phyloP scores from a whole-genome alignment of 2,329 filamentous ascomycete species.

The Coniochaeta hoffmannii region DNA sequence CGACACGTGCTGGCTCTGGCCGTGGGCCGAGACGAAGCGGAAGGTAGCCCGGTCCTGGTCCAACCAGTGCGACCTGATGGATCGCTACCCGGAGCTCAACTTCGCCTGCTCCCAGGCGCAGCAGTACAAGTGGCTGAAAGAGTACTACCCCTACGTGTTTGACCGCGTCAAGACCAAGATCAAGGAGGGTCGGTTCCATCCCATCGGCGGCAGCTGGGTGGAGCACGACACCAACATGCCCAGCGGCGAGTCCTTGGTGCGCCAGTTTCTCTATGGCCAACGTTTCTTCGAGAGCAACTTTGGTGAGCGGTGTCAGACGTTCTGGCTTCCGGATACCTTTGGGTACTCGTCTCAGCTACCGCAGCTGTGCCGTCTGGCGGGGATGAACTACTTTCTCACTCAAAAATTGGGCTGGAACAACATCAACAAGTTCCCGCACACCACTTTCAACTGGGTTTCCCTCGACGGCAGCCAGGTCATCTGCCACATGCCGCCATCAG shows the following conservation, averaged over 20 bases:
- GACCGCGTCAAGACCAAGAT: constrained; percentile 89
- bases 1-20: constrained; percentile 98
- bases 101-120: constrained; percentile 93
- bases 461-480: constrained; percentile 94
- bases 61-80: constrained; percentile 92
- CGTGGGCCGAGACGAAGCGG: constrained; percentile 93
- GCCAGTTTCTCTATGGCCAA: constrained; percentile 94
- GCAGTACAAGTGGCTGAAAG: constrained; percentile 96
- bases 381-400: constrained; percentile 94
- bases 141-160: constrained; percentile 80
- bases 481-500: constrained; percentile 92
- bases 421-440: constrained; percentile 98
- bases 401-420: constrained; percentile 99
- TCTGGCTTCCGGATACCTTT: constrained; percentile 98
- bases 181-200: constrained; percentile 83
- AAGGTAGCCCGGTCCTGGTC: constrained; percentile 96
- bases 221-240: constrained; percentile 98
- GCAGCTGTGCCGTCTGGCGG: constrained; percentile 86
- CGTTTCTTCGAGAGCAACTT: constrained; percentile 92
- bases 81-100: constrained; percentile 86
- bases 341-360: constrained; percentile 94
- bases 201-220: constrained; percentile 96
- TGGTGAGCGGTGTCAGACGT: constrained; percentile 79
- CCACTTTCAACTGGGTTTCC: constrained; percentile 97
- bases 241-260: constrained; percentile 85